Conservation (phyloP, 768 basidiomycete genomes). For the Hygrophorus russula region DNA sequence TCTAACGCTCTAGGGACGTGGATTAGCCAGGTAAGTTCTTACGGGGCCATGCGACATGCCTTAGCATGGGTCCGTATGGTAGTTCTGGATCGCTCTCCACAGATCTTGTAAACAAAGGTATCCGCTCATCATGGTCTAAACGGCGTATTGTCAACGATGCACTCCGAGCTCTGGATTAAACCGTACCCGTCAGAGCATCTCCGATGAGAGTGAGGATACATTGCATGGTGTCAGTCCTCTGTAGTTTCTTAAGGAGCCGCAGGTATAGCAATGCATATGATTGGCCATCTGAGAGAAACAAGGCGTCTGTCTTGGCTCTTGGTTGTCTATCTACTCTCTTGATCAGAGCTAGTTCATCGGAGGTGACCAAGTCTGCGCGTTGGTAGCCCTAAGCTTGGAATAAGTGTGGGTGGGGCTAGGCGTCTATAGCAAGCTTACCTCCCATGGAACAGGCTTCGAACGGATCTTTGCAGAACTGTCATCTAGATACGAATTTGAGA, state of each 20-base stretch:
- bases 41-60: slow-evolving; percentile 28
- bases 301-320: slow-evolving; percentile 58
- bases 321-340: slow-evolving; percentile 86
- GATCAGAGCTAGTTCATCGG: slow-evolving; percentile 77
- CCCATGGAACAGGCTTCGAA: slow-evolving; percentile 91
- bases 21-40: slow-evolving; percentile 7
- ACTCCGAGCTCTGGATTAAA: neutral
- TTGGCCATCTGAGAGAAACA: slow-evolving; percentile 72
- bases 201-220: slow-evolving; percentile 78
- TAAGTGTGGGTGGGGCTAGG: slow-evolving; percentile 8
- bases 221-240: slow-evolving; percentile 80
- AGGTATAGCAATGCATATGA: slow-evolving; percentile 85
- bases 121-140: slow-evolving; percentile 80
- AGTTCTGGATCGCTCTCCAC: slow-evolving; percentile 62
- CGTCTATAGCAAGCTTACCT: slow-evolving; percentile 40
- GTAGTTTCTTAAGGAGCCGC: slow-evolving; percentile 73
- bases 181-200: slow-evolving; percentile 74
- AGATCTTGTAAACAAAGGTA: slow-evolving; percentile 59
- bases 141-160: neutral
- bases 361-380: slow-evolving; percentile 80
- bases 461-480: slow-evolving; percentile 82
- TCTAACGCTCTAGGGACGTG: slow-evolving; percentile 51
- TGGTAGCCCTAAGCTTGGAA: slow-evolving; percentile 68
- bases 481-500: slow-evolving; percentile 77
- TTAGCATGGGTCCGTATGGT: slow-evolving; percentile 69